These are phyloP conservation scores for Euclidium syriacum DNA, from an alignment of 345 rosid genomes.

Conservation along the genomic window DNA sequence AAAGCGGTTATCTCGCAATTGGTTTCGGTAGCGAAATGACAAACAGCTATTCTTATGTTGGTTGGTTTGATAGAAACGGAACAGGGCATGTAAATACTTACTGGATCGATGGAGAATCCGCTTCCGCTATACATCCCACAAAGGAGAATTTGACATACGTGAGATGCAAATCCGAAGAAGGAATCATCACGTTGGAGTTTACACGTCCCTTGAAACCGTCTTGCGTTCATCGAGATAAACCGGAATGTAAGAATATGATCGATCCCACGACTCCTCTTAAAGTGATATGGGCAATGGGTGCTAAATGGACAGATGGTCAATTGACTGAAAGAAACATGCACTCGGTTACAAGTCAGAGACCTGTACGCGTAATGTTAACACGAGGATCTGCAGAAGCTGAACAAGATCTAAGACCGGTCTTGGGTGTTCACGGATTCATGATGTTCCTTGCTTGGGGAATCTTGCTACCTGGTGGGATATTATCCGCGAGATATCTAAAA, in stretches of 20 bases:
- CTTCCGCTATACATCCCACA: conserved; percentile 62
- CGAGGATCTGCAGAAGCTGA: conserved; percentile 92
- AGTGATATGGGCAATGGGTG: conserved; percentile 95
- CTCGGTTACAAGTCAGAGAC: conserved; percentile 82
- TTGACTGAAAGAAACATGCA: conserved; percentile 91
- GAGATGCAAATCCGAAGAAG: conserved; percentile 86
- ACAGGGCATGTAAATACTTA: conserved; percentile 72
- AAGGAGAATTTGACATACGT: conserved; percentile 75
- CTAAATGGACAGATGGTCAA: conserved; percentile 69
- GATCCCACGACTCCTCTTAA: conserved; percentile 92
- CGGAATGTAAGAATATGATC: conserved; percentile 75
- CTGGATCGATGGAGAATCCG: conserved; percentile 85
- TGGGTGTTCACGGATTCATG: conserved; percentile 98
- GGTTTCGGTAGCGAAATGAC: conserved; percentile 83
- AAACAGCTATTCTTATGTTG: conserved; percentile 82
- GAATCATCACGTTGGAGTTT: conserved; percentile 90
- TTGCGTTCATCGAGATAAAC: conserved; percentile 44
- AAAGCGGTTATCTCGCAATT: conserved; percentile 86
- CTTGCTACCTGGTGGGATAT: conserved; percentile 82
- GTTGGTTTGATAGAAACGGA: conserved; percentile 76
- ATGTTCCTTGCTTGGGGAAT: conserved; percentile 99
- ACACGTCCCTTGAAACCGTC: conserved; percentile 65
- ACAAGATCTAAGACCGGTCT: conserved; percentile 83
- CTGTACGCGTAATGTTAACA: conserved; percentile 65
- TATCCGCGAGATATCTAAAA: conserved; percentile 85